A percentile compares a stretch with the other conserved stretches of the same genome.
These are phyloP conservation scores for Ceratocystis papillata DNA, from an alignment of 2,329 filamentous ascomycete genomes.

Conservation along the genomic window DNA sequence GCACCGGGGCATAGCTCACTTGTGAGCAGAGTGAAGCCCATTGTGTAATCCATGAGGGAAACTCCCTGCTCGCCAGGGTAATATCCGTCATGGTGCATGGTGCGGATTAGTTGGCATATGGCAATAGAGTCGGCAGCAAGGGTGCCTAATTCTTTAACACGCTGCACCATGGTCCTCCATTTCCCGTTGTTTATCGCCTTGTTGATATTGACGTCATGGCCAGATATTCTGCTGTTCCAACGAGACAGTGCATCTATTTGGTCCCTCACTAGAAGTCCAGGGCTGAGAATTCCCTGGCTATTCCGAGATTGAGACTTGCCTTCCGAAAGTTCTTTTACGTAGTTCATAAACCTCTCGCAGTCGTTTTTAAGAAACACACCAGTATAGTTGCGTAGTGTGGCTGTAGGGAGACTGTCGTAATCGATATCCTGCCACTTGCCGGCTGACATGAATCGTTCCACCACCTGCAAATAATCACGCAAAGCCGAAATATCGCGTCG, in stretches of 20 bases:
- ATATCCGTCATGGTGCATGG: neutral
- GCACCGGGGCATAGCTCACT: neutral
- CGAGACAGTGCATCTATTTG: neutral
- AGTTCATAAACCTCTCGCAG: neutral
- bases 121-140: neutral
- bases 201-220: neutral
- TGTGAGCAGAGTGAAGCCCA: neutral
- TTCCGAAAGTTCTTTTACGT: neutral
- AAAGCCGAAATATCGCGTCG: slow-evolving; percentile 43
- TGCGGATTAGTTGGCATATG: neutral
- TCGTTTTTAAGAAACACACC: slow-evolving; percentile 33
- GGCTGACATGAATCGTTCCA: slow-evolving; percentile 42
- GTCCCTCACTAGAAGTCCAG: neutral
- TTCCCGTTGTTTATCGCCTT: neutral
- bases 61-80: too few species aligned
- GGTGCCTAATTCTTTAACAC: neutral
- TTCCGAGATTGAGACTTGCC: neutral
- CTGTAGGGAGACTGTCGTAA: slow-evolving; percentile 36
- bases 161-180: neutral
- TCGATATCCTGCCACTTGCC: slow-evolving; percentile 41
- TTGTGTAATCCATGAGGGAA: neutral
- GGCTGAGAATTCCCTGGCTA: neutral
- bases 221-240: neutral
- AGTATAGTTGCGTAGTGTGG: slow-evolving; percentile 17
- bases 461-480: slow-evolving; percentile 42